These are phyloP conservation scores for Capsicum rhomboideum DNA, from an alignment of 257 asterid species.

Conservation along the genomic window DNA sequence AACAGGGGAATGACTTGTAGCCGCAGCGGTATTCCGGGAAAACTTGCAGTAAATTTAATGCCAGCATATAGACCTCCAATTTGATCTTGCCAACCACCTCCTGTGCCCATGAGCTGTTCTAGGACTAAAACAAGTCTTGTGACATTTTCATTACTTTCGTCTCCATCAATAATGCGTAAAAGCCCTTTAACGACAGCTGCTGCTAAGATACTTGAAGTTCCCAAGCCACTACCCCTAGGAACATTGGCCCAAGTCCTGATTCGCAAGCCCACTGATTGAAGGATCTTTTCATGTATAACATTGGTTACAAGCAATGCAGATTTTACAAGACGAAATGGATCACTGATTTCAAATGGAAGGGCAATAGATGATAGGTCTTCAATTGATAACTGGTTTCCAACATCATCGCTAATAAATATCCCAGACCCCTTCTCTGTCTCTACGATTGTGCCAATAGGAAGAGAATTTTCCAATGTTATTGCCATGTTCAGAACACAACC, in stretches of 20 bases:
- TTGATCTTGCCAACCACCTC: slow-evolving; percentile 99
- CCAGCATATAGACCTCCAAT: slow-evolving; percentile 96
- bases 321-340: slow-evolving; percentile 89
- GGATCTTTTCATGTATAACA: slow-evolving; percentile 25
- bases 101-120: slow-evolving; percentile 97
- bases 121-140: slow-evolving; percentile 75
- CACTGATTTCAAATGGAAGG: slow-evolving; percentile 68
- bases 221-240: slow-evolving; percentile 98
- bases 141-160: slow-evolving; percentile 76
- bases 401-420: slow-evolving; percentile 47
- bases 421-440: slow-evolving; percentile 52
- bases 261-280: slow-evolving; percentile 48
- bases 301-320: slow-evolving; percentile 78
- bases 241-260: slow-evolving; percentile 93
- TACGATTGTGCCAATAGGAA: slow-evolving; percentile 72
- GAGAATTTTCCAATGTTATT: slow-evolving; percentile 61
- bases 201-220: slow-evolving; percentile 92
- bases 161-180: slow-evolving; percentile 62
- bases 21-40: slow-evolving; percentile 81
- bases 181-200: slow-evolving; percentile 97
- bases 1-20: slow-evolving; percentile 79
- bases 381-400: slow-evolving; percentile 46
- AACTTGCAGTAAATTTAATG: slow-evolving; percentile 74
- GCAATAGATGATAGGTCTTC: slow-evolving; percentile 41
- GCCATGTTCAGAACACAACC: slow-evolving; percentile 98